Conservation (phyloP, 2,329 filamentous ascomycete genomes). For the Diaporthe citrichinensis region DNA sequence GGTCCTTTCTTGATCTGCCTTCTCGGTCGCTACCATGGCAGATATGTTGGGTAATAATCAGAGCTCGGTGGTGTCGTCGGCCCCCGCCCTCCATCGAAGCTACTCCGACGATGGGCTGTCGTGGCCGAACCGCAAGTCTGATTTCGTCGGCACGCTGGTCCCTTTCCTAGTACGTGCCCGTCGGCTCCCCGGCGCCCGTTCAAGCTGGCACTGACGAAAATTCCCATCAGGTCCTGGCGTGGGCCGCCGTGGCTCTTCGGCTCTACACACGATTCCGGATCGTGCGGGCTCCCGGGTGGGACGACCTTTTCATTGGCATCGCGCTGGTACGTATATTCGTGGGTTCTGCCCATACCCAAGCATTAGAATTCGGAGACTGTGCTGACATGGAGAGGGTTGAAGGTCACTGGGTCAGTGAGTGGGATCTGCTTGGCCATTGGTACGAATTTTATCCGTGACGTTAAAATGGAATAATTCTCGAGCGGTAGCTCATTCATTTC, state of each 20-base stretch:
- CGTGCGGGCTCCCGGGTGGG: slow-evolving; percentile 43
- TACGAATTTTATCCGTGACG: neutral
- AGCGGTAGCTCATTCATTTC: neutral
- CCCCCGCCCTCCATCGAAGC: neutral
- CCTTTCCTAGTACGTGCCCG: slow-evolving; percentile 36
- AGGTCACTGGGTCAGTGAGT: neutral
- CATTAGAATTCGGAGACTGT: too few relatives aligned
- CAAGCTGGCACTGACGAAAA: neutral
- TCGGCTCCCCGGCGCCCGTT: too few relatives aligned
- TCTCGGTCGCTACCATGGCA: slow-evolving; percentile 3
- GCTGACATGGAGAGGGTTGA: neutral
- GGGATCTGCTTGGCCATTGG: neutral
- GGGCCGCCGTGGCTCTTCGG: slow-evolving; percentile 39
- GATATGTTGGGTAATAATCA: neutral
- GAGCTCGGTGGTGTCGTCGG: neutral
- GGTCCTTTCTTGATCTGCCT: neutral
- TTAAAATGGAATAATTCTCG: neutral
- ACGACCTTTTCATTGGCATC: slow-evolving; percentile 42
- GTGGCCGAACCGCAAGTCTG: slow-evolving; percentile 38
- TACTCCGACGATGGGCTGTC: slow-evolving; percentile 27
- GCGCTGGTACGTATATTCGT: slow-evolving; percentile 35
- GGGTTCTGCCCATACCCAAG: neutral
- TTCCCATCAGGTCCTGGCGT: slow-evolving; percentile 32
- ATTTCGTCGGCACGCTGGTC: slow-evolving; percentile 41
- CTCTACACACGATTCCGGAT: slow-evolving; percentile 41